Evolutionary conservation across 306 rosid genomes (phyloP), one percentile per base, ranked within the genome.

Genomic region (Arachis stenosperma): DNA sequence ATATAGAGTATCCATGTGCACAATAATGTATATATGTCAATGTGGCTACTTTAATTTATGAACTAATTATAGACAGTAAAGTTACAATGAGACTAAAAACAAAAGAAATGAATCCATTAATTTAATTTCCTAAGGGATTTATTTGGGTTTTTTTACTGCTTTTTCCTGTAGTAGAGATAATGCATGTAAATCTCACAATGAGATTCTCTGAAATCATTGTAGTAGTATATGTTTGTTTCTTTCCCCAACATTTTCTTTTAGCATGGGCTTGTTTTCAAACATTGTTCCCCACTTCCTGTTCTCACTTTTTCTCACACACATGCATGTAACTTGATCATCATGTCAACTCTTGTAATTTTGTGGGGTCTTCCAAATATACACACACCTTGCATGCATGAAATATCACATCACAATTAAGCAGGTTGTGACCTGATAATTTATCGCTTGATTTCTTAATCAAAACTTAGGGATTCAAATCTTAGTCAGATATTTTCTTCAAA

Each of bases 211-310:
- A 0, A 9, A 69, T 75, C 73, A 66, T 67, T 36, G 29, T 69
- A 78, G 29, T 69, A 78, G 40, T 65, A 13, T 72, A 70, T 79
- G 76, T 52, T 71, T 70, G 37, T 60, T 15, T 64, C 71, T 6
- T 79, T 47, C 12, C 73, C 76, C 42, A 61, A 55, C 79, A 79
- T 55, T 46, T 78, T 57, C 22, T 71, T 73, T 71, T 52, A 60
- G 70, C 79, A 71, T 71, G 83, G 61, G 74, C 75, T 75, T 63
- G 14, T 53, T 83, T 83, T 71, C 70, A 67, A 79, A 71, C 76
- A 66, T 12, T 67, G 84, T 67, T 51, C 61, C 79, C 81, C 79
- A 75, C 81, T 75, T 55, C 61, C 58, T 67, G 66, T 61, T 60
- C 29, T 72, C 51, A 22, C 71, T 78, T 70, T 70, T 59, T 29